Evolutionary conservation across 2,329 filamentous ascomycete genomes (phyloP).

Genomic region (Ampelomyces quisqualis): DNA sequence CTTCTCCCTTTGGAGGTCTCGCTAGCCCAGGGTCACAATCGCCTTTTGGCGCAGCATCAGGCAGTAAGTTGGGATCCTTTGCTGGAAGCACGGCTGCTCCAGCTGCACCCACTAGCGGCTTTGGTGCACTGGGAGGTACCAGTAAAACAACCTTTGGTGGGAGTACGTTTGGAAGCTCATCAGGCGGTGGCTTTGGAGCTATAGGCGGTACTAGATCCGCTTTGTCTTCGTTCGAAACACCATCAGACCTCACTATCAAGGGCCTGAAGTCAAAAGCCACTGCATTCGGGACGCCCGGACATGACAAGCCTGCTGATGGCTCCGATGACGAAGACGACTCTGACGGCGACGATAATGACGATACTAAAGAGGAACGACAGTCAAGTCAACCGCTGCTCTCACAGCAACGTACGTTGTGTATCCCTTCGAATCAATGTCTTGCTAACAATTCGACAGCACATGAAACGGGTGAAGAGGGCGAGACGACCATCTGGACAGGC

Average conservation of each 20-base stretch:
- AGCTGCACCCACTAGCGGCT: conserved; percentile 25
- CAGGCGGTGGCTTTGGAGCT: conserved; percentile 34
- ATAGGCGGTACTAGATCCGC: conserved; percentile 35
- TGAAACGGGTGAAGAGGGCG: conserved; percentile 84
- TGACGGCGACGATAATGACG: conserved; percentile 20
- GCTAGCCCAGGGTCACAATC: conserved; percentile 23
- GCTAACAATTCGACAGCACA: conserved; percentile 51
- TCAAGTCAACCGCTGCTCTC: conserved; percentile 47
- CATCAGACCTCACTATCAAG: conserved; percentile 51
- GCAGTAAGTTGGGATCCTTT: conserved; percentile 34
- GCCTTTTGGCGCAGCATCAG: conserved; percentile 40
- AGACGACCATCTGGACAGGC: conserved; percentile 71
- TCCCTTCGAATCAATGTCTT: neutral
- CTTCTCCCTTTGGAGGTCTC: conserved; percentile 41
- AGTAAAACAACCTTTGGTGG: conserved; percentile 39
- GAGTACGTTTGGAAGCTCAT: conserved; percentile 48
- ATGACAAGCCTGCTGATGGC: conserved; percentile 47
- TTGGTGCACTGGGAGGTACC: conserved; percentile 39
- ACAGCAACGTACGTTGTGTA: conserved; percentile 63
- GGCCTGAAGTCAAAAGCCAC: conserved; percentile 62
- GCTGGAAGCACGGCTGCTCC: conserved; percentile 17
- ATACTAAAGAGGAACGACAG: conserved; percentile 37
- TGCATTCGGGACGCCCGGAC: conserved; percentile 76
- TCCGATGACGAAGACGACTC: conserved; percentile 58
- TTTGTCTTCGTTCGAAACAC: conserved; percentile 70